A percentile compares a stretch with the other conserved stretches of the same genome.
phyloP scores from a whole-genome alignment of 1,284 basidiomycete species.

The Peniophora sp. region DNA sequence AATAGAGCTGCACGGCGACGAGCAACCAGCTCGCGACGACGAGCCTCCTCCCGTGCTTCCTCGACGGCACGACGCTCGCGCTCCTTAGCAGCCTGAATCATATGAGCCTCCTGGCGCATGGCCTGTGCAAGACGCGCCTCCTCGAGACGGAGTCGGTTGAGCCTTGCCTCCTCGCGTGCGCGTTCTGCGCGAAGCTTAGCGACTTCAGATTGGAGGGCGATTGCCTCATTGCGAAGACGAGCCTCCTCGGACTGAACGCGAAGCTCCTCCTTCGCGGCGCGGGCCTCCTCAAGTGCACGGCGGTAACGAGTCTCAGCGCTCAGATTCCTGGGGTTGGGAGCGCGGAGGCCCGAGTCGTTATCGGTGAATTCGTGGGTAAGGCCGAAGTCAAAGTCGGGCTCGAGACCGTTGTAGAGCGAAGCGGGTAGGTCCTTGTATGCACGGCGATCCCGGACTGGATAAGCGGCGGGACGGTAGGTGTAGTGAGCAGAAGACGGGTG shows the following conservation, averaged over 20 bases:
- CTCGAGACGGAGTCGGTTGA: background rate
- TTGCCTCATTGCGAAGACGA: background rate
- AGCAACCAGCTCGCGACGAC: background rate
- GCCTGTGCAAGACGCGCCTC: background rate
- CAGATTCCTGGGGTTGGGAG: background rate
- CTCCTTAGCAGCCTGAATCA: background rate
- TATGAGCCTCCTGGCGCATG: background rate
- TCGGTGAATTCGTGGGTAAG: no score
- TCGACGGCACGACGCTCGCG: background rate
- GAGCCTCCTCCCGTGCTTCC: background rate
- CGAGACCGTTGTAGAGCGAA: no score
- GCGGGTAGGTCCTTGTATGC: no score
- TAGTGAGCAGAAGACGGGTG: no score
- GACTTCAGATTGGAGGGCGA: background rate
- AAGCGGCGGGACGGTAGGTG: no score
- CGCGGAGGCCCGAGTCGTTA: no score
- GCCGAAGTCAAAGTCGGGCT: no score
- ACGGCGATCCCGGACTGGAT: no score
- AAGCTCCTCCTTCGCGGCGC: background rate
- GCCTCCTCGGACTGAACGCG: background rate
- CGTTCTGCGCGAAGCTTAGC: background rate
- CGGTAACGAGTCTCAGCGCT: background rate
- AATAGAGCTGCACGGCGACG: no score
- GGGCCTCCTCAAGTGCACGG: background rate
- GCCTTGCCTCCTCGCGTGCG: background rate